These are phyloP conservation scores for Colletotrichum cereale DNA, from an alignment of 2,329 filamentous ascomycete genomes.

Conservation along the genomic window DNA sequence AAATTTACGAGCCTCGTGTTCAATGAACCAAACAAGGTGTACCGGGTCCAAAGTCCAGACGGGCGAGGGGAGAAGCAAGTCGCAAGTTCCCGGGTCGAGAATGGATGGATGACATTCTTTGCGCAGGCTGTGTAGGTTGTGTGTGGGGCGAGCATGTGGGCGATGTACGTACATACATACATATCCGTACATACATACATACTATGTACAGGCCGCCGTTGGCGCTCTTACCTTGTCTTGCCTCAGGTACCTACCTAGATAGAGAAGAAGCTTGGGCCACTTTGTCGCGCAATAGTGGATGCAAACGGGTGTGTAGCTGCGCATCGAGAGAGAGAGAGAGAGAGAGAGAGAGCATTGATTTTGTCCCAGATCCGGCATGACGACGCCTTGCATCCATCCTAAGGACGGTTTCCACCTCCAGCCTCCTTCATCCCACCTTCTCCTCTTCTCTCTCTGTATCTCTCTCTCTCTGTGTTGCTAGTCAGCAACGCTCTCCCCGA, in stretches of 20 bases:
- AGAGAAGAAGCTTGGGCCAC: constrained; percentile 50
- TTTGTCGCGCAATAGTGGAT: not conserved
- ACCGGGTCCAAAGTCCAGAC: not conserved
- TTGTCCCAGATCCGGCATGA: constrained; percentile 26
- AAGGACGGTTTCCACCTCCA: constrained; percentile 14
- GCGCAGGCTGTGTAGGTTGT: constrained; percentile 1
- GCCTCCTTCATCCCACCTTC: constrained; percentile 9
- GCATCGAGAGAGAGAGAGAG: constrained; percentile 19
- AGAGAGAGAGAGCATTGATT: not conserved
- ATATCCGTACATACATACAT: too few species aligned
- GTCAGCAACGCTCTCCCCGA: constrained; percentile 1
- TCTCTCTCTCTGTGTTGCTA: not conserved
- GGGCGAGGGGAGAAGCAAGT: constrained; percentile 1
- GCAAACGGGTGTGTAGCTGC: not conserved
- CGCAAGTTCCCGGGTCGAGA: constrained; percentile 1
- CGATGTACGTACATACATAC: too few species aligned
- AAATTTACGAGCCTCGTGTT: not conserved
- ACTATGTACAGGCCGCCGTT: constrained; percentile 11
- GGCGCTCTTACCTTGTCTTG: not conserved
- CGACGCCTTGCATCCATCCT: constrained; percentile 23
- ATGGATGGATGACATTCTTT: constrained; percentile 24
- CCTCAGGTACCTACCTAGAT: too few species aligned
- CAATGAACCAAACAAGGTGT: not conserved
- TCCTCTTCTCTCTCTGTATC: not conserved
- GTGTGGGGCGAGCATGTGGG: too few species aligned